Conservation (phyloP, 345 rosid species). For the Salix brachista region DNA sequence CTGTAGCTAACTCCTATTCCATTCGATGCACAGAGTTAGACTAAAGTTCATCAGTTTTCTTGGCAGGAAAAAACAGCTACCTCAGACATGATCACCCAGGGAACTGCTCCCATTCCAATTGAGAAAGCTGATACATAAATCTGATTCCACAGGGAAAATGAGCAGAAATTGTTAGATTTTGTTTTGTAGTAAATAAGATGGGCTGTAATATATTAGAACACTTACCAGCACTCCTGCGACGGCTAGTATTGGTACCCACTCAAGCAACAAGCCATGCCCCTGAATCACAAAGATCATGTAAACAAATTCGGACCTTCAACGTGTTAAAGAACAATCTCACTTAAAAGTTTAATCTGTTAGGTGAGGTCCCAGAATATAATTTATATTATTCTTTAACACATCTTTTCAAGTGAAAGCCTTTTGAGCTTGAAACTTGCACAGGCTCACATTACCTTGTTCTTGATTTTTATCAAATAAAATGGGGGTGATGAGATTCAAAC, state of each 20-base stretch:
- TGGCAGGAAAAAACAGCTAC: constrained; percentile 26
- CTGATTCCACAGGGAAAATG: constrained; percentile 31
- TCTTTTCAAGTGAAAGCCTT: too few species aligned
- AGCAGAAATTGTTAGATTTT: neutral
- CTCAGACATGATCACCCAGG: constrained; percentile 98
- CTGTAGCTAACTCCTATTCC: neutral
- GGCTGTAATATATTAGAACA: neutral
- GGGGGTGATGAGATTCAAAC: too few species aligned
- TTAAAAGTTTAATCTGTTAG: too few species aligned
- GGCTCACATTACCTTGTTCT: too few species aligned
- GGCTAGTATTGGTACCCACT: constrained; percentile 64
- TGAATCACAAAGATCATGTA: constrained; percentile 18
- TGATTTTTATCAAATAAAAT: too few species aligned
- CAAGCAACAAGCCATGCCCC: constrained; percentile 54
- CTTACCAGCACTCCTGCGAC: constrained; percentile 73
- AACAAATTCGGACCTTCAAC: neutral
- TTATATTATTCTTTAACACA: too few species aligned
- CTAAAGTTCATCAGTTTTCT: neutral
- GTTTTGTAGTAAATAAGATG: neutral
- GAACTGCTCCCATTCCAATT: constrained; percentile 91
- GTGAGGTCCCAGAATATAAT: too few species aligned
- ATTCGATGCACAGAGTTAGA: neutral
- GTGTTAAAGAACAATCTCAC: too few species aligned
- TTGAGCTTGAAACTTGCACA: too few species aligned
- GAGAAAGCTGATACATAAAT: constrained; percentile 62